phyloP scores from a whole-genome alignment of 108 stramenopile genomes.

The Pelagomonas calceolata region DNA sequence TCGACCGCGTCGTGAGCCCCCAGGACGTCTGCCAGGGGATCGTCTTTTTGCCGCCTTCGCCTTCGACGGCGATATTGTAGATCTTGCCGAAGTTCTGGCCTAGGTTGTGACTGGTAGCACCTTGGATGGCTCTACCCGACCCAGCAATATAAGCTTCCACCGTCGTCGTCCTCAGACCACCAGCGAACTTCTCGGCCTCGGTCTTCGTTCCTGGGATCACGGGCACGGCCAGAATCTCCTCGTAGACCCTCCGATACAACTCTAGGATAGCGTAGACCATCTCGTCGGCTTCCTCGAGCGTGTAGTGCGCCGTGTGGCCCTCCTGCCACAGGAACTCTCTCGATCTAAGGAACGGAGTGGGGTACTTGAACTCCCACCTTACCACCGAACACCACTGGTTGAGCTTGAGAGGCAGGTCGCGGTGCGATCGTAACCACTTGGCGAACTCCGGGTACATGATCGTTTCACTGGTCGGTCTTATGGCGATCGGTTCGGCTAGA shows the following conservation, averaged over 20 bases:
- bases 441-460: conserved; percentile 98
- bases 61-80: conserved; percentile 93
- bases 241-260: conserved; percentile 86
- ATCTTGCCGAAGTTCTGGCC: conserved; percentile 99
- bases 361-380: conserved; percentile 98
- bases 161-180: conserved; percentile 90
- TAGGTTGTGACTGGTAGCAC: conserved; percentile 92
- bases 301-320: conserved; percentile 97
- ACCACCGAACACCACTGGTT: conserved; percentile 99
- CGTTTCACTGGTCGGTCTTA: conserved; percentile 94
- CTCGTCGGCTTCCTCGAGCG: conserved; percentile 82
- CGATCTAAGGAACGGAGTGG: conserved; percentile 91
- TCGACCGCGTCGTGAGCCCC: conserved; percentile 94
- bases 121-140: conserved; percentile 96
- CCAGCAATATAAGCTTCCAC: conserved; percentile 96
- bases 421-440: conserved; percentile 77
- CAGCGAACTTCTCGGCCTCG: conserved; percentile 95
- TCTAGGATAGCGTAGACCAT: conserved; percentile 93
- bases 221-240: conserved; percentile 95
- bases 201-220: conserved; percentile 97
- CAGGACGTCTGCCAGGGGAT: conserved; percentile 95
- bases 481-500: conserved; percentile 86
- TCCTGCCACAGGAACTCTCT: conserved; percentile 99
- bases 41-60: conserved; percentile 59
- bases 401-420: conserved; percentile 90